phyloP scores from a whole-genome alignment of 768 basidiomycete species.

The Tricholoma flavovirens region DNA sequence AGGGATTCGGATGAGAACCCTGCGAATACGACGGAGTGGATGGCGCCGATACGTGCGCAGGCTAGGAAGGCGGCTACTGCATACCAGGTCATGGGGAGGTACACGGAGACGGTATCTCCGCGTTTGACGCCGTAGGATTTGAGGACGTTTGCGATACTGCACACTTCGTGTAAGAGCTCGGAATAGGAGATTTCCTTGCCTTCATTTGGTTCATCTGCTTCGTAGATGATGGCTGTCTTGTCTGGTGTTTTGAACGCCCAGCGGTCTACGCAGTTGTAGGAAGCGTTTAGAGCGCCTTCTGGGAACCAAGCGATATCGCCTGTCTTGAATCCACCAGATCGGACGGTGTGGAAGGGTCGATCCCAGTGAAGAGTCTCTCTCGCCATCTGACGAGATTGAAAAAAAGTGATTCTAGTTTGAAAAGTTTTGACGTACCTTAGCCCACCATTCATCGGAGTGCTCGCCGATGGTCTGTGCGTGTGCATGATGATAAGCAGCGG shows the following conservation, averaged over 20 bases:
- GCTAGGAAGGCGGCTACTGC: constrained; percentile 95
- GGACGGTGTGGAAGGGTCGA: constrained; percentile 82
- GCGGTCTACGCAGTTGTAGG: constrained; percentile 97
- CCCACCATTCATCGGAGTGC: constrained; percentile 85
- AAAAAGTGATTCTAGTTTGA: too few species aligned
- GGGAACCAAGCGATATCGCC: constrained; percentile 97
- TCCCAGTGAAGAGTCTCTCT: constrained; percentile 80
- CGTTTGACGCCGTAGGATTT: constrained; percentile 87
- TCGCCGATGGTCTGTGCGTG: constrained; percentile 72
- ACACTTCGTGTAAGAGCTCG: constrained; percentile 88
- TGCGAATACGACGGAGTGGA: constrained; percentile 97
- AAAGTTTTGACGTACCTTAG: constrained; percentile 51
- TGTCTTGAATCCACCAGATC: constrained; percentile 72
- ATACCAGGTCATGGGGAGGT: constrained; percentile 94
- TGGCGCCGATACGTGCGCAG: constrained; percentile 92
- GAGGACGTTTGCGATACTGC: constrained; percentile 85
- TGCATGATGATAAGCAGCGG: constrained; percentile 62
- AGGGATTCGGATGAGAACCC: constrained; percentile 95
- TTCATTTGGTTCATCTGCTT: constrained; percentile 89
- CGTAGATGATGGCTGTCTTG: constrained; percentile 96
- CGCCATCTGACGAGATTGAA: constrained; percentile 44
- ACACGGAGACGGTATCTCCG: constrained; percentile 91
- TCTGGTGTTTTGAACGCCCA: constrained; percentile 91
- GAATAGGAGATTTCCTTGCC: constrained; percentile 81
- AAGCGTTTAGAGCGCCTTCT: constrained; percentile 86